These are phyloP conservation scores for Volutella citrinella DNA, from an alignment of 2,329 filamentous ascomycete species.

Conservation along the genomic window DNA sequence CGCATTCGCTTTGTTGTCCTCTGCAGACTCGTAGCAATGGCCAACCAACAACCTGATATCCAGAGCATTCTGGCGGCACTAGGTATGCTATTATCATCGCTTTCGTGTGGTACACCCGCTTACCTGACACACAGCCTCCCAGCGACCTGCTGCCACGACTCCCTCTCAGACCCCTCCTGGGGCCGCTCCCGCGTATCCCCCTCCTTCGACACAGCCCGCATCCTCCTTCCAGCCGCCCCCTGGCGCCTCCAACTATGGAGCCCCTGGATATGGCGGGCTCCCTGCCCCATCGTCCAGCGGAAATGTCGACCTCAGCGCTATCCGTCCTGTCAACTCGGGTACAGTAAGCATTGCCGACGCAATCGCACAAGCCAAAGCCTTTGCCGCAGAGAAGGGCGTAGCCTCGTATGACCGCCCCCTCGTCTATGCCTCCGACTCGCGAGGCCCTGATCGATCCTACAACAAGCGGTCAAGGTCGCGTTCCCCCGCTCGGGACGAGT, in stretches of 20 bases:
- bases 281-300: constrained; percentile 72
- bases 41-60: constrained; percentile 25
- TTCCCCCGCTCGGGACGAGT: constrained; percentile 70
- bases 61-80: constrained; percentile 48
- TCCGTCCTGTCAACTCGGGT: constrained; percentile 76
- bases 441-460: constrained; percentile 49
- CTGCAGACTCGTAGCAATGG: no score
- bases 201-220: constrained; percentile 31
- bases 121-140: constrained; percentile 36
- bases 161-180: constrained; percentile 41
- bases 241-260: constrained; percentile 23
- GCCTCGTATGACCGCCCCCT: constrained; percentile 58
- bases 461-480: constrained; percentile 66
- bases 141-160: constrained; percentile 40
- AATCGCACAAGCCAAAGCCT: constrained; percentile 79
- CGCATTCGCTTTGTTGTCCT: no score
- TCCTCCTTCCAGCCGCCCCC: constrained; percentile 37
- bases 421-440: constrained; percentile 39
- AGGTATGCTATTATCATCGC: constrained; percentile 33
- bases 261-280: constrained; percentile 41
- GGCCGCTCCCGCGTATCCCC: constrained; percentile 36
- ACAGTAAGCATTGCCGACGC: constrained; percentile 82
- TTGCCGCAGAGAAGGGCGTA: constrained; percentile 76
- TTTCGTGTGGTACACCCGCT: constrained; percentile 13
- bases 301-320: constrained; percentile 74